A percentile compares a stretch with the other conserved stretches of the same genome.
Evolutionary conservation across 2,329 filamentous ascomycete genomes (phyloP).

Genomic region (Colletotrichum viniferum): DNA sequence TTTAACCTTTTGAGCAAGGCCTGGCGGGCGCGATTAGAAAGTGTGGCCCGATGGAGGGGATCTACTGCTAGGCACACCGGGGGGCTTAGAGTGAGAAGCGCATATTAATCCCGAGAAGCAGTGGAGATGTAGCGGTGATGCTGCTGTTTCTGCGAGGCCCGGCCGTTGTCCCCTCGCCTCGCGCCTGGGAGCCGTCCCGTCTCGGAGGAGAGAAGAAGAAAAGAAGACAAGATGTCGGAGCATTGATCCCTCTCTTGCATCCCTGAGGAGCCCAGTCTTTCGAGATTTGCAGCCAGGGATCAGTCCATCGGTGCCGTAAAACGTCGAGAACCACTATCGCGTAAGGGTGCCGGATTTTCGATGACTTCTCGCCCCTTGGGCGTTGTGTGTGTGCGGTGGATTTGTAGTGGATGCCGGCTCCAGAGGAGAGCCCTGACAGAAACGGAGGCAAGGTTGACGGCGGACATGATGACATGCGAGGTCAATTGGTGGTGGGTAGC

Average conservation of each 20-base stretch:
- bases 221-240: background rate
- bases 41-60: background rate
- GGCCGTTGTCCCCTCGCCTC: background rate
- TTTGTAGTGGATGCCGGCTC: background rate
- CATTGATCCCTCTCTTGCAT: background rate
- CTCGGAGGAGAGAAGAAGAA: background rate
- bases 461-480: background rate
- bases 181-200: background rate
- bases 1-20: constrained; percentile 8
- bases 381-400: background rate
- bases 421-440: background rate
- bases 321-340: background rate
- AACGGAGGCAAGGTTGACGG: background rate
- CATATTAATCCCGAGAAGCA: constrained; percentile 15
- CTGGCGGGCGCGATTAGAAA: background rate
- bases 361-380: background rate
- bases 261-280: background rate
- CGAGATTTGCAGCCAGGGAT: background rate
- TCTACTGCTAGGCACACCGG: constrained; percentile 6
- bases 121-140: constrained; percentile 5
- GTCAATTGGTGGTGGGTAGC: background rate
- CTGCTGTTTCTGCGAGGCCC: background rate
- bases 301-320: background rate
- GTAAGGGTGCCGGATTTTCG: background rate
- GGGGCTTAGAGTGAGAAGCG: background rate